These are phyloP conservation scores for Pythium sukuiense DNA, from an alignment of 352 stramenopile species.

Conservation along the genomic window DNA sequence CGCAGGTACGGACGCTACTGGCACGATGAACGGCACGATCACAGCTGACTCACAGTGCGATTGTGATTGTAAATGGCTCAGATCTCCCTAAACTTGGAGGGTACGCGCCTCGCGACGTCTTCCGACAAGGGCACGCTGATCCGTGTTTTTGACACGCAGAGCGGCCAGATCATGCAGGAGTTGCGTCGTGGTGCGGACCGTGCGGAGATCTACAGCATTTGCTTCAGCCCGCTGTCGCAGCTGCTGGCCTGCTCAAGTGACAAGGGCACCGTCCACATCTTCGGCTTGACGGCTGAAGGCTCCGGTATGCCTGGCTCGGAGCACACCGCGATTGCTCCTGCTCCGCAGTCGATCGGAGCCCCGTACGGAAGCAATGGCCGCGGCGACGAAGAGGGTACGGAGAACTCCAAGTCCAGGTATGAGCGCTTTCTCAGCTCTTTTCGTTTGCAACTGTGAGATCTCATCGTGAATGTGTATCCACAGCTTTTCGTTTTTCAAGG, in stretches of 20 bases:
- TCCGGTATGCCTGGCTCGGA: constrained; percentile 55
- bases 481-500: constrained; percentile 90
- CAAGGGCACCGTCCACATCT: constrained; percentile 97
- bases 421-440: neutral
- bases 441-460: too few relatives aligned
- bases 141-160: constrained; percentile 96
- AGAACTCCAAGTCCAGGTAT: constrained; percentile 88
- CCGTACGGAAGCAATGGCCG: constrained; percentile 44
- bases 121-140: constrained; percentile 98
- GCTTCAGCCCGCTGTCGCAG: constrained; percentile 93
- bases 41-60: neutral
- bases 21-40: too few relatives aligned
- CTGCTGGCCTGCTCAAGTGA: constrained; percentile 96
- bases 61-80: constrained; percentile 19
- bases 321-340: constrained; percentile 52
- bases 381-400: constrained; percentile 75
- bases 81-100: constrained; percentile 94
- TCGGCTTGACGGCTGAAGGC: constrained; percentile 81
- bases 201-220: constrained; percentile 97
- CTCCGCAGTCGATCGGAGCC: constrained; percentile 40
- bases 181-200: constrained; percentile 93
- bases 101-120: constrained; percentile 93
- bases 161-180: constrained; percentile 89
- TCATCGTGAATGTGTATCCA: neutral
- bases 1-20: constrained; percentile 38